Conservation (phyloP, 805 yeast species). For the Starmera caribaea region DNA sequence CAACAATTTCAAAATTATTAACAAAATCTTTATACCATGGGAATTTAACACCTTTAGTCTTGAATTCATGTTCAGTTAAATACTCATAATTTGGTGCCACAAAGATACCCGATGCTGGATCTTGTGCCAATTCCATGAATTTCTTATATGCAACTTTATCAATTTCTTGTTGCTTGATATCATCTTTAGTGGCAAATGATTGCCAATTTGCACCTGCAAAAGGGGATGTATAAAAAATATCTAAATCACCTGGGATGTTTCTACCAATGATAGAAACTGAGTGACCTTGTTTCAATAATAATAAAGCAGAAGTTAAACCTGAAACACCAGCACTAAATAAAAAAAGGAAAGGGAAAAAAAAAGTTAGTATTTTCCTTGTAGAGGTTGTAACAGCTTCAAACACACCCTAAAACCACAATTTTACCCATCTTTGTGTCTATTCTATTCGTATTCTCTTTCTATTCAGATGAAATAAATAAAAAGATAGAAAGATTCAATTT, state of each 20-base stretch:
- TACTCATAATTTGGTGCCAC: conserved; percentile 12
- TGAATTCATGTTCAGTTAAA: conserved; percentile 10
- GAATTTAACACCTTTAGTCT: conserved; percentile 9
- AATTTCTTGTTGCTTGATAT: conserved; percentile 25
- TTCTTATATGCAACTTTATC: conserved; percentile 42
- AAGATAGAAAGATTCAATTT: too few relatives aligned
- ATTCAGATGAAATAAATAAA: too few relatives aligned
- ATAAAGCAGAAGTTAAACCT: conserved; percentile 42
- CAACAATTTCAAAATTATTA: conserved; percentile 27
- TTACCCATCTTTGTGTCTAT: conserved; percentile 4
- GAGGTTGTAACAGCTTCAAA: background rate
- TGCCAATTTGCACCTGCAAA: conserved; percentile 70
- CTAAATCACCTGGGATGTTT: conserved; percentile 48
- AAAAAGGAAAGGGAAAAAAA: background rate
- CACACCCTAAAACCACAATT: conserved; percentile 11
- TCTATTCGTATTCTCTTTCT: too few relatives aligned
- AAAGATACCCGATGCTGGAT: conserved; percentile 41
- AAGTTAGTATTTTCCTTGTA: background rate
- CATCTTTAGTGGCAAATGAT: conserved; percentile 40
- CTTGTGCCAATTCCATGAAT: conserved; percentile 36
- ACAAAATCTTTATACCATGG: conserved; percentile 38
- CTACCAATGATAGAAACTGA: conserved; percentile 33
- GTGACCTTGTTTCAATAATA: conserved; percentile 30
- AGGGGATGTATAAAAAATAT: conserved; percentile 50
- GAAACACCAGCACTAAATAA: conserved; percentile 40